Conservation (phyloP, 805 yeast genomes). For the Tetrapisispora namnaoensis region DNA sequence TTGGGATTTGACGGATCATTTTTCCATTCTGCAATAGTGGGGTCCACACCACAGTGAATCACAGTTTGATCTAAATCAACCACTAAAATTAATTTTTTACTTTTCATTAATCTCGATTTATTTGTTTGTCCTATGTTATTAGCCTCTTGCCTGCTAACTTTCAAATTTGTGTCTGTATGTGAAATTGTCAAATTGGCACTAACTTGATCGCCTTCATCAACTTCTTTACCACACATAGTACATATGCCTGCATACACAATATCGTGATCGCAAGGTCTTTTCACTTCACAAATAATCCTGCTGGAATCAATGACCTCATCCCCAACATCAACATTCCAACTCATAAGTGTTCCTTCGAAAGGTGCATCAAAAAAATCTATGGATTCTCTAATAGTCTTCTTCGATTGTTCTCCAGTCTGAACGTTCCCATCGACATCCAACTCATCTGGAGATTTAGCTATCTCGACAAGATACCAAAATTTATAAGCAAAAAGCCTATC, state of each 20-base stretch:
- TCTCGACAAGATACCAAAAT: constrained; percentile 36
- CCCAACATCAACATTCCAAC: constrained; percentile 43
- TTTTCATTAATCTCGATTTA: constrained; percentile 48
- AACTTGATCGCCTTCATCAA: constrained; percentile 73
- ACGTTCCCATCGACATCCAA: constrained; percentile 12
- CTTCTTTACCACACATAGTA: constrained; percentile 79
- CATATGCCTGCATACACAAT: constrained; percentile 93
- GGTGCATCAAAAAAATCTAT: constrained; percentile 79
- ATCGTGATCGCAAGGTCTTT: constrained; percentile 83
- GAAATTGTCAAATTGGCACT: constrained; percentile 51
- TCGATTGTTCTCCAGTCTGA: constrained; percentile 6
- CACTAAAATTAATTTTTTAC: constrained; percentile 70
- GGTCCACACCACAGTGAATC: constrained; percentile 95
- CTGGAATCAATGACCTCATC: constrained; percentile 44
- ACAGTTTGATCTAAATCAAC: constrained; percentile 97
- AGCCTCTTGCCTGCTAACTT: constrained; percentile 81
- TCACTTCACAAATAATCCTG: constrained; percentile 45
- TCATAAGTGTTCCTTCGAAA: constrained; percentile 54
- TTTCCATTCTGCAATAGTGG: constrained; percentile 95
- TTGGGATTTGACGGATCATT: constrained; percentile 77
- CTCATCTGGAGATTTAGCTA: constrained; percentile 18
- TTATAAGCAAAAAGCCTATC: constrained; percentile 34
- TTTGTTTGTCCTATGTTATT: constrained; percentile 65
- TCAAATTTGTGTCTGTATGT: constrained; percentile 76
- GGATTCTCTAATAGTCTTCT: constrained; percentile 43